A percentile compares a stretch with the other conserved stretches of the same genome.
Evolutionary conservation across 2,329 filamentous ascomycete genomes (phyloP).

Genomic region (Nannizzia gypsea): DNA sequence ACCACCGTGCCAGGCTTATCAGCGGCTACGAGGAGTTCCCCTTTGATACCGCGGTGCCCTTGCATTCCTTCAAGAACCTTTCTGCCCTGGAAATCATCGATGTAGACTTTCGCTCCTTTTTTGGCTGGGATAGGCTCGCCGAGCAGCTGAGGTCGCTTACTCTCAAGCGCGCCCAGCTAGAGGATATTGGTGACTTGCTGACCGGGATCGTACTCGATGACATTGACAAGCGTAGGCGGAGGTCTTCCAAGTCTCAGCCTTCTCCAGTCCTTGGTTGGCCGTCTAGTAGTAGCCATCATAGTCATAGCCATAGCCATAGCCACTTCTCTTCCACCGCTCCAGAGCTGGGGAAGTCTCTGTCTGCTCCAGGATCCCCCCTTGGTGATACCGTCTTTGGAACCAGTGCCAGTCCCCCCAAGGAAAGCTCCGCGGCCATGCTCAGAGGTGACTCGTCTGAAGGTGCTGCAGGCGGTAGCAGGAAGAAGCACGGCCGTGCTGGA

Average conservation of each 20-base stretch:
- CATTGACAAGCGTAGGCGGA: constrained; percentile 78
- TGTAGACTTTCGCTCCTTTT: constrained; percentile 93
- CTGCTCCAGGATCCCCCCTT: constrained; percentile 55
- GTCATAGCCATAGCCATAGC: too few species aligned
- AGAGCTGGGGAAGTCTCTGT: constrained; percentile 56
- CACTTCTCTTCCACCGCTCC: constrained; percentile 48
- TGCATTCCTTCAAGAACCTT: constrained; percentile 96
- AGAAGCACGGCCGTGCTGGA: constrained; percentile 40
- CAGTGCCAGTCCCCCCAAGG: constrained; percentile 40
- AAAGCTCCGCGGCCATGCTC: constrained; percentile 35
- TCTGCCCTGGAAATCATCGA: constrained; percentile 88
- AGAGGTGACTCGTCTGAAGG: constrained; percentile 45
- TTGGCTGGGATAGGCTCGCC: constrained; percentile 87
- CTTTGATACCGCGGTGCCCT: constrained; percentile 89
- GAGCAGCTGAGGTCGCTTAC: constrained; percentile 85
- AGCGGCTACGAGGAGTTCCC: constrained; percentile 94
- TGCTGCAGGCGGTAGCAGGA: constrained; percentile 19
- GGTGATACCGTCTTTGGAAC: constrained; percentile 37
- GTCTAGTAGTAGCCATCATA: constrained; percentile 26
- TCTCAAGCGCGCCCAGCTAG: constrained; percentile 73
- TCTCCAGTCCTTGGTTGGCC: constrained; percentile 64
- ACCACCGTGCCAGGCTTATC: constrained; percentile 82
- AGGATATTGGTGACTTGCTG: constrained; percentile 80
- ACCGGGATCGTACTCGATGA: constrained; percentile 93
- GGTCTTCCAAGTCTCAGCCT: constrained; percentile 71